Percentiles rank a stretch among this genome's conserved stretches.
Evolutionary conservation across 495 filamentous ascomycete species (phyloP).

Genomic region (Barbatosphaeria neglecta): DNA sequence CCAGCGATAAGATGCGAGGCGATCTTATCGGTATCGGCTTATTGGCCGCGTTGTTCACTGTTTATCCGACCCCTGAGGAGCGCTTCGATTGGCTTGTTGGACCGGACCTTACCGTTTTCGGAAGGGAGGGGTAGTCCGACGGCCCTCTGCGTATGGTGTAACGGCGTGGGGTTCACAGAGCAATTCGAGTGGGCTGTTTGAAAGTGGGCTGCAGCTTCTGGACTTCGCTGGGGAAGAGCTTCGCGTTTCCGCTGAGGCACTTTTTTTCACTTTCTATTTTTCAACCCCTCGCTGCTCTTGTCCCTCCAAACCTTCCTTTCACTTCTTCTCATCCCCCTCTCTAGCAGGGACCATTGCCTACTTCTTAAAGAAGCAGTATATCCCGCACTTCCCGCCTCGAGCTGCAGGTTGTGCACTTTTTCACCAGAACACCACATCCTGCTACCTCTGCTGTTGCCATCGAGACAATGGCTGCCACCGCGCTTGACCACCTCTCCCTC

Average conservation of each 20-base stretch:
- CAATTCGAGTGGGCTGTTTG: neutral
- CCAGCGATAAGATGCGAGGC: neutral
- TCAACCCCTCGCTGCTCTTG: neutral
- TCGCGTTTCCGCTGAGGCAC: conserved; percentile 3
- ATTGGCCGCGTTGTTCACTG: neutral
- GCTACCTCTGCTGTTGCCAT: conserved; percentile 4
- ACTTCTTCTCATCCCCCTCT: neutral
- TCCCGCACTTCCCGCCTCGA: neutral
- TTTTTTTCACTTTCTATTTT: conserved; percentile 2
- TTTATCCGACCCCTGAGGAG: neutral
- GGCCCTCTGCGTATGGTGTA: neutral
- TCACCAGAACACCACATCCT: neutral
- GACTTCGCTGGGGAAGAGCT: neutral
- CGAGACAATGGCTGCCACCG: conserved; percentile 44
- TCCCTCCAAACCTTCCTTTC: neutral
- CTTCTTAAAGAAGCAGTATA: neutral
- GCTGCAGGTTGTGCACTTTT: neutral
- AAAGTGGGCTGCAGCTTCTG: neutral
- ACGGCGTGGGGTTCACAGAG: neutral
- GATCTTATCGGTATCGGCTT: neutral
- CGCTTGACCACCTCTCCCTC: conserved; percentile 66
- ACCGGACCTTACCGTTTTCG: neutral
- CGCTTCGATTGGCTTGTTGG: neutral
- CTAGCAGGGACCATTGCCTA: neutral
- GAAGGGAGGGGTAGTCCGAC: neutral